Conservation (phyloP, 257 asterid species). For the Mentha longifolia region DNA sequence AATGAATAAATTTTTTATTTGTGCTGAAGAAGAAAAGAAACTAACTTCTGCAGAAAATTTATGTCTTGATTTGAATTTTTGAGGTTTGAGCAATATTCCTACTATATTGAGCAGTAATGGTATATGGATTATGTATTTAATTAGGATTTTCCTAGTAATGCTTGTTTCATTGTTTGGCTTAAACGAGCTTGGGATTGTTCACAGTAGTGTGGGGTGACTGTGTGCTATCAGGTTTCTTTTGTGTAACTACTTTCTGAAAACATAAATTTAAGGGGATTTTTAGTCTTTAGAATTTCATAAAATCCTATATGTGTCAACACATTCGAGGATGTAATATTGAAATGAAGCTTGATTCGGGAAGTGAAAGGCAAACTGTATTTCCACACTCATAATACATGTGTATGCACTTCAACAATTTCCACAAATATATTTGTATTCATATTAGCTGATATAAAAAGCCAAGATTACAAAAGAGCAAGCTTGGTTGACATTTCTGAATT, state of each 20-base stretch:
- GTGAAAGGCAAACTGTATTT: neutral
- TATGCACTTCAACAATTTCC: neutral
- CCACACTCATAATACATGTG: neutral
- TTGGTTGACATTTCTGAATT: neutral
- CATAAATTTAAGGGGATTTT: neutral
- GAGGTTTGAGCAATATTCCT: neutral
- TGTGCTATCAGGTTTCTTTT: neutral
- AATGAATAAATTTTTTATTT: too few relatives aligned
- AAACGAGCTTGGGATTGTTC: neutral
- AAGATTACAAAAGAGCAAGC: constrained; percentile 13
- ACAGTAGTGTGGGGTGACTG: neutral
- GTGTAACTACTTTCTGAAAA: neutral
- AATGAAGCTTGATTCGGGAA: constrained; percentile 1
- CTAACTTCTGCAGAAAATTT: too few relatives aligned
- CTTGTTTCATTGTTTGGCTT: constrained; percentile 5
- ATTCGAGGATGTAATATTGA: neutral
- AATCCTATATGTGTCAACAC: neutral
- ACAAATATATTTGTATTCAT: neutral
- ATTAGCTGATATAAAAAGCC: neutral
- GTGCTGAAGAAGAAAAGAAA: too few relatives aligned
- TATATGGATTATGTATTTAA: neutral
- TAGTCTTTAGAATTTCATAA: neutral
- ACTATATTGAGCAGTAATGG: neutral
- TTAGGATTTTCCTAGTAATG: neutral
- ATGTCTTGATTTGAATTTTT: too few relatives aligned